Base-by-base conservation (phyloP, 139 green algal species). In the Klebsormidium nitens region DNA sequence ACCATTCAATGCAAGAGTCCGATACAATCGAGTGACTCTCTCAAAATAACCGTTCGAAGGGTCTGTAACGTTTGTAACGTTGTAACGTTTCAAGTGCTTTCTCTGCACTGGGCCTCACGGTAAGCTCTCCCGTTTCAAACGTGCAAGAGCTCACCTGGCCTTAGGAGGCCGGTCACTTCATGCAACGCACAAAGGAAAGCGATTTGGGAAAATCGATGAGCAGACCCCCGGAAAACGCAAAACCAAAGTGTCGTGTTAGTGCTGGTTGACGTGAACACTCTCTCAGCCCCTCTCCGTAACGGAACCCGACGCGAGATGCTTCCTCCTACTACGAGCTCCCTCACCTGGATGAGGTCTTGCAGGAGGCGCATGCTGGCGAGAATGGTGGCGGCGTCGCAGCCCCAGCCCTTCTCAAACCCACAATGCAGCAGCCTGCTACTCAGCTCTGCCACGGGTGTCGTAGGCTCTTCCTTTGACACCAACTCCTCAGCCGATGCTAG, bases 361-460 rank as follows among this genome's bases (percentile, higher is more conserved):
- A 91, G 81, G 71, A 89, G 42, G 58, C 81, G 69, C 66, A 93
- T 78, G 3, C 73, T 85, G 56, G 88, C 76, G 28, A 68, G 68
- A 26, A 85, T 77, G 11, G 59, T 64, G 1, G 74, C 79, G 32
- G 85, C 88, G 11, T 77, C 83, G 59, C 65, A 59, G 48, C 88
- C 88, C 88, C 88, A 95, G 2, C 88, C 88, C 2, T 63, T 64
- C 74, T 87, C 76, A 66, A 95, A 84, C 5, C 88, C 88, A 26
- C 91, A 8, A 8, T 68, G 34, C 26, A 36, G 40, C 69, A 76
- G 62, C 58, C 66, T 74, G 66, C 2, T 1, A 17, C 44, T 14
- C 14, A n/a, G n/a, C n/a, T n/a, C n/a, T n/a, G n/a, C n/a, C n/a
- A n/a, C n/a, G n/a, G n/a, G n/a, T n/a, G n/a, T n/a, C n/a, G n/a